A percentile compares a stretch with the other conserved stretches of the same genome.
These are phyloP conservation scores for Botrytis sinoallii DNA, from an alignment of 2,329 filamentous ascomycete genomes.

Conservation along the genomic window DNA sequence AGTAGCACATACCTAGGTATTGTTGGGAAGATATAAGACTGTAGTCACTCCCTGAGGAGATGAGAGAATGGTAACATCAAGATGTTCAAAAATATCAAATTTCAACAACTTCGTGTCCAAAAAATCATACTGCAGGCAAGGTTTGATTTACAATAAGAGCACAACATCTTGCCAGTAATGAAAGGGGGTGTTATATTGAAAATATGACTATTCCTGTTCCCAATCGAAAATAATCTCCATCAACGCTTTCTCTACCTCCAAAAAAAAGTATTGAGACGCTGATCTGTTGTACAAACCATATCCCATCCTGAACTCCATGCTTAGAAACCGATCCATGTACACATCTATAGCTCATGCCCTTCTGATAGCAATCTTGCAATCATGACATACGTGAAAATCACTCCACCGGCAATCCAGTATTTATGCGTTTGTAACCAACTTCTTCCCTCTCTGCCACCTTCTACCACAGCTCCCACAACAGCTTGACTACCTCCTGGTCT, in stretches of 20 bases:
- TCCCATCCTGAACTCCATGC: constrained; percentile 13
- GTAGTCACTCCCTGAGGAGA: background rate
- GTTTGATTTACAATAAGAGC: background rate
- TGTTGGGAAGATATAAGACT: background rate
- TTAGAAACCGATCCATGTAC: background rate
- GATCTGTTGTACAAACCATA: constrained; percentile 9
- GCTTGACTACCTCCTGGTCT: constrained; percentile 56
- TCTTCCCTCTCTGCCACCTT: constrained; percentile 74
- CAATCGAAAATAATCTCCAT: background rate
- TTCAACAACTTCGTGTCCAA: background rate
- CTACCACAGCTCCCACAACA: constrained; percentile 64
- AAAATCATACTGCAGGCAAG: background rate
- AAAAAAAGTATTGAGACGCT: background rate
- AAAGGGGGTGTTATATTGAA: background rate
- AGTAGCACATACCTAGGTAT: background rate
- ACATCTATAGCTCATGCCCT: constrained; percentile 20
- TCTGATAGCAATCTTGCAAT: constrained; percentile 65
- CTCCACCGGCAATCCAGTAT: constrained; percentile 64
- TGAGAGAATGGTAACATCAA: background rate
- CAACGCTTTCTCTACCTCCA: background rate
- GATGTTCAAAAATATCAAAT: background rate
- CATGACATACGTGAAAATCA: constrained; percentile 79
- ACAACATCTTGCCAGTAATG: background rate
- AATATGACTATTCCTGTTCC: background rate
- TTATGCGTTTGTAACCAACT: constrained; percentile 82